Evolutionary conservation across 495 filamentous ascomycete genomes (phyloP).

Genomic region (Xylaria curta): DNA sequence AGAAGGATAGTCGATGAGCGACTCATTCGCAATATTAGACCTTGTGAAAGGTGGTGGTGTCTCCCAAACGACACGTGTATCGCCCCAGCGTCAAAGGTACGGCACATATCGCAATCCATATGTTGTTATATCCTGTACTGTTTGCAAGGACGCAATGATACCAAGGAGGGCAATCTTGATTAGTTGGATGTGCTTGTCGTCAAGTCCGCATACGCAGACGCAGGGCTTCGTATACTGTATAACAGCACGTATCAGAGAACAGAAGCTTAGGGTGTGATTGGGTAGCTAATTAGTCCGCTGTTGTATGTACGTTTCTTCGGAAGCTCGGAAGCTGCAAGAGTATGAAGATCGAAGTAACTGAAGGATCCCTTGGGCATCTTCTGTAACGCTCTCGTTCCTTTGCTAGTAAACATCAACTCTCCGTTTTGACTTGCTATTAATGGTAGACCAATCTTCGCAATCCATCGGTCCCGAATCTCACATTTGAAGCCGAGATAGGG

Average conservation of each 20-base stretch:
- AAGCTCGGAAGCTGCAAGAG: slow-evolving; percentile 1
- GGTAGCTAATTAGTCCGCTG: neutral
- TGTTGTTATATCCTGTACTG: neutral
- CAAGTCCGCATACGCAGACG: slow-evolving; percentile 4
- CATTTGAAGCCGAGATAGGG: neutral
- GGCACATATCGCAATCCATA: neutral
- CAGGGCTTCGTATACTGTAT: neutral
- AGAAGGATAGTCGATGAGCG: neutral
- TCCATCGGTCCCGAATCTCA: neutral
- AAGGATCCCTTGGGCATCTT: slow-evolving; percentile 19
- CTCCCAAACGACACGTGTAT: neutral
- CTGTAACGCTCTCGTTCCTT: neutral
- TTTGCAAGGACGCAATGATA: too few species aligned
- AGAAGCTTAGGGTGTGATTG: neutral
- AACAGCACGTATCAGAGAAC: neutral
- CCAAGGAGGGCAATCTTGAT: neutral
- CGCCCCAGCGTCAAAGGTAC: slow-evolving; percentile 2
- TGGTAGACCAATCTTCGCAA: neutral
- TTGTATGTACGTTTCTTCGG: neutral
- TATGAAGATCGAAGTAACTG: neutral
- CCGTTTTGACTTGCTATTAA: neutral
- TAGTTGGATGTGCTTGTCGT: neutral
- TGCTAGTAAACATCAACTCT: neutral
- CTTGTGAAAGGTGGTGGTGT: neutral
- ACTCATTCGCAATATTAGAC: neutral